Percentiles rank a stretch among this genome's conserved stretches.
Evolutionary conservation across 306 rosid species (phyloP).

Genomic region (Mimosa bimucronata): DNA sequence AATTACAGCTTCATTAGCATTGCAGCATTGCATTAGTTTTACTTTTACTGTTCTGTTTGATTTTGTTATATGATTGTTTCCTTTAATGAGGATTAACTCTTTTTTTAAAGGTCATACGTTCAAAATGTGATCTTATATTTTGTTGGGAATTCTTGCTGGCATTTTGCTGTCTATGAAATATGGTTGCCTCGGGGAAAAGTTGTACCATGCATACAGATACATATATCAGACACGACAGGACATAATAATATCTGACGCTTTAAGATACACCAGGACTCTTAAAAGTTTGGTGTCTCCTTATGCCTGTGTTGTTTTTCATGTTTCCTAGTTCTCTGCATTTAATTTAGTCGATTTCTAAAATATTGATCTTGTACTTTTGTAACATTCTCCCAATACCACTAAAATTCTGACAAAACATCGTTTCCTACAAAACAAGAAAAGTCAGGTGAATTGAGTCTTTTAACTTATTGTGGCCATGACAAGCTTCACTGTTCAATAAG

Average conservation of each 20-base stretch:
- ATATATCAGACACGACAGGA: neutral
- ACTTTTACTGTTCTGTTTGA: neutral
- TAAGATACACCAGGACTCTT: neutral
- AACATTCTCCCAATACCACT: neutral
- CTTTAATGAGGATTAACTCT: neutral
- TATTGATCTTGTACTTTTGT: neutral
- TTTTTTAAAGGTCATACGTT: neutral
- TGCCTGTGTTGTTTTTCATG: neutral
- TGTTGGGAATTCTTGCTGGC: neutral
- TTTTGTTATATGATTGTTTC: neutral
- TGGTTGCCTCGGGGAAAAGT: neutral
- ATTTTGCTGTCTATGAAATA: neutral
- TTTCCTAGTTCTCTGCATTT: neutral
- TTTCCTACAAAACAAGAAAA: neutral
- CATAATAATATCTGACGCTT: neutral
- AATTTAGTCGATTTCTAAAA: neutral
- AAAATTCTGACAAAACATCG: neutral
- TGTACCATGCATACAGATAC: neutral
- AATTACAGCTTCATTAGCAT: neutral
- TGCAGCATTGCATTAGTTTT: neutral
- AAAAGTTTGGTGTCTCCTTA: neutral
- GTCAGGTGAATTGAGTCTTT: neutral
- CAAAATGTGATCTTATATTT: neutral
- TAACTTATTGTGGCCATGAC: neutral
- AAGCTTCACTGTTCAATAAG: neutral